A percentile compares a stretch with the other conserved stretches of the same genome.
Conservation (phyloP, 345 rosid species). For the Durio zibethinus region DNA sequence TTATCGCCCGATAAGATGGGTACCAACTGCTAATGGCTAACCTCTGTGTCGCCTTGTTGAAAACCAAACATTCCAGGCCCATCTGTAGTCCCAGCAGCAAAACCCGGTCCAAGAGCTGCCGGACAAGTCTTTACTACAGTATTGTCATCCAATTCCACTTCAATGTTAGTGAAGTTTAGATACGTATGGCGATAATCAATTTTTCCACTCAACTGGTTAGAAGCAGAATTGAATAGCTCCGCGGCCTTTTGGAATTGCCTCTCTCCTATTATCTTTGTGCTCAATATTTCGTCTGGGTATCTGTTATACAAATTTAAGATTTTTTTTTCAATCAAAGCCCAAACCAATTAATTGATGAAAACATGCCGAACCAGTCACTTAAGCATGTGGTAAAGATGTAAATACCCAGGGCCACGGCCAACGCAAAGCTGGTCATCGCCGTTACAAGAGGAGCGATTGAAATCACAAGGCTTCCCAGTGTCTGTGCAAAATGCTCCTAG, state of each 20-base stretch:
- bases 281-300: conserved; percentile 50
- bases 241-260: conserved; percentile 46
- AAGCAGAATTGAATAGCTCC: conserved; percentile 42
- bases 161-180: conserved; percentile 44
- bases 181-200: conserved; percentile 45
- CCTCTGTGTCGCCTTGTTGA: conserved; percentile 59
- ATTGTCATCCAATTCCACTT: conserved; percentile 39
- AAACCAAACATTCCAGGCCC: conserved; percentile 59
- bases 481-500: conserved; percentile 54
- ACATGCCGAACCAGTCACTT: background rate
- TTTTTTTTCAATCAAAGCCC: background rate
- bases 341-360: background rate
- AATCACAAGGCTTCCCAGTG: conserved; percentile 50
- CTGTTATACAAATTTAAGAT: conserved; percentile 21
- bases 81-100: conserved; percentile 63
- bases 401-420: conserved; percentile 62
- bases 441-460: conserved; percentile 56
- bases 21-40: conserved; percentile 7
- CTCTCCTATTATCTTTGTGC: conserved; percentile 53
- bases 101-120: conserved; percentile 52
- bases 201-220: conserved; percentile 34
- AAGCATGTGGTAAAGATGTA: background rate
- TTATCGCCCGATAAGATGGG: background rate
- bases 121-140: conserved; percentile 43
- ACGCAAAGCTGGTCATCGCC: conserved; percentile 50